Conservation (phyloP, 257 asterid species). For the Przewalskia tangutica region DNA sequence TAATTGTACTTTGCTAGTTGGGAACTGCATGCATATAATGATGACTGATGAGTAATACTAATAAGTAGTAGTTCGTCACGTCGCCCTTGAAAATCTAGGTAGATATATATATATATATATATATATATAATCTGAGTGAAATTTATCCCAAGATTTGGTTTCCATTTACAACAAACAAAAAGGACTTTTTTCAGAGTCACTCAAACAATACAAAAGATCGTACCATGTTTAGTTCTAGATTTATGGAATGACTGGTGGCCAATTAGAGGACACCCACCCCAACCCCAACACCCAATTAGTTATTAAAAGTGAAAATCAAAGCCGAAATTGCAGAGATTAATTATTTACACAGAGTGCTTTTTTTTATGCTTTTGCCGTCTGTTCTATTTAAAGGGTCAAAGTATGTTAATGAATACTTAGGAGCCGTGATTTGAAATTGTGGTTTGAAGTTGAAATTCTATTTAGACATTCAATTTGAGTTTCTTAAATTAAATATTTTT, state of each 20-base stretch:
- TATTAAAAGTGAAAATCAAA: constrained; percentile 9
- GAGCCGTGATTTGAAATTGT: no score
- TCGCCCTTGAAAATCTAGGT: constrained; percentile 9
- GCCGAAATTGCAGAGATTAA: constrained; percentile 34
- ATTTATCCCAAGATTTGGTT: constrained; percentile 26
- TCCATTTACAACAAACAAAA: constrained; percentile 24
- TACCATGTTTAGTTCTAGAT: constrained; percentile 34
- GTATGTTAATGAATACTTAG: constrained; percentile 9
- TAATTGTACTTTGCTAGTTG: neutral
- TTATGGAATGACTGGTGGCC: no score
- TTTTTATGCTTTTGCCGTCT: neutral
- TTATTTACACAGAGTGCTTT: constrained; percentile 8
- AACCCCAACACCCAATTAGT: neutral
- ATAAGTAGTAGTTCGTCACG: constrained; percentile 3
- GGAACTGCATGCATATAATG: constrained; percentile 16
- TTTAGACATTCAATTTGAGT: no score
- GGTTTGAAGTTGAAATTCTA: no score
- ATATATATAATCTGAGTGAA: constrained; percentile 19
- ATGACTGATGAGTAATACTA: no score
- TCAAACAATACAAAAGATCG: constrained; percentile 54
- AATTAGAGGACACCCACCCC: no score
- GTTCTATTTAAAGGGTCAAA: neutral
- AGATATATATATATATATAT: no score
- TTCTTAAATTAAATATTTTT: no score
- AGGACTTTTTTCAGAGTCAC: constrained; percentile 23